Percentiles rank a stretch among this genome's conserved stretches.
Conservation (phyloP, 805 yeast genomes). For the Wickerhamiella slavikovae region DNA sequence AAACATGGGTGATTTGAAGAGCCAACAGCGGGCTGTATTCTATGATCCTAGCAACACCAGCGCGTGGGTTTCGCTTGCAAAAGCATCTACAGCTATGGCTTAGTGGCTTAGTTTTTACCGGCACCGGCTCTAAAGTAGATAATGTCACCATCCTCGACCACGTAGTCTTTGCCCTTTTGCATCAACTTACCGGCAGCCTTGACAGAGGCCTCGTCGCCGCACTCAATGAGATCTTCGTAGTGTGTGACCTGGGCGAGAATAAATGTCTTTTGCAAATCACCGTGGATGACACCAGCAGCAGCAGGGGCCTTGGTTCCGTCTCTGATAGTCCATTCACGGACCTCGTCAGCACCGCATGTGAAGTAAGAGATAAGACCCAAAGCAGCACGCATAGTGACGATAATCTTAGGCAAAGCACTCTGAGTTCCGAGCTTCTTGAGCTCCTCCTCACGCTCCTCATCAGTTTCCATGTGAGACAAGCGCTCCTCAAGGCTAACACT, state of each 20-base stretch:
- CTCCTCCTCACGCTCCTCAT: conserved; percentile 61
- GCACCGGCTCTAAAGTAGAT: conserved; percentile 87
- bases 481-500: conserved; percentile 85
- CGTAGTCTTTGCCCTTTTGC: conserved; percentile 87
- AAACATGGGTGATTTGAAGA: conserved; percentile 26
- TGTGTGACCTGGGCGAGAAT: conserved; percentile 86
- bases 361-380: conserved; percentile 79
- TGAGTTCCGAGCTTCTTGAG: conserved; percentile 50
- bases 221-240: conserved; percentile 55
- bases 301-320: conserved; percentile 61
- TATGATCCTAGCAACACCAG: conserved; percentile 31
- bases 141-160: conserved; percentile 87
- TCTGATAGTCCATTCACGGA: conserved; percentile 75
- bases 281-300: conserved; percentile 90
- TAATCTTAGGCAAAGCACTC: conserved; percentile 72
- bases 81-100: too few relatives aligned
- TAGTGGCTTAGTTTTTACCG: conserved; percentile 65
- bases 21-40: conserved; percentile 48
- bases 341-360: conserved; percentile 89
- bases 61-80: conserved; percentile 15
- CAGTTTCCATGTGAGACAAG: conserved; percentile 69
- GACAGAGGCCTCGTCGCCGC: conserved; percentile 61
- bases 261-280: conserved; percentile 86
- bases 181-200: conserved; percentile 75
- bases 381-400: conserved; percentile 69